A percentile compares a stretch with the other conserved stretches of the same genome.
Conservation (phyloP, 1,284 basidiomycete species). For the Leccinum pseudoinsigne region DNA sequence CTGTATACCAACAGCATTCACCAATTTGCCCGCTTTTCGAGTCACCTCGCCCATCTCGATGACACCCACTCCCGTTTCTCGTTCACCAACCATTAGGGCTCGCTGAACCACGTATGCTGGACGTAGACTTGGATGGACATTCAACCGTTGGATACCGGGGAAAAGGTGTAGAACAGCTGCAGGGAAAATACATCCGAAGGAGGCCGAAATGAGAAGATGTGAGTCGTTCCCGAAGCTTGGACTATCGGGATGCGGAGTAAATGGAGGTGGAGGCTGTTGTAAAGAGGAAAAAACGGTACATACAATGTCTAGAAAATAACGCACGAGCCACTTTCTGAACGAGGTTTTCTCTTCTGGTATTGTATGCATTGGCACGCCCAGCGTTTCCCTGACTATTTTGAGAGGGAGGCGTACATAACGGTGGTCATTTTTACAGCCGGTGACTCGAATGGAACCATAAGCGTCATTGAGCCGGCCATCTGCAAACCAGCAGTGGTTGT, state of each 20-base stretch:
- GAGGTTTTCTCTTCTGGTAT: conserved; percentile 57
- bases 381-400: conserved; percentile 39
- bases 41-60: conserved; percentile 46
- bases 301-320: conserved; percentile 11
- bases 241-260: conserved; percentile 31
- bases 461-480: no score
- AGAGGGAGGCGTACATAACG: conserved; percentile 11
- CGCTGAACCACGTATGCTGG: conserved; percentile 92
- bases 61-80: conserved; percentile 58
- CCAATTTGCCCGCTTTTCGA: conserved; percentile 39
- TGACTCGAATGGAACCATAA: no score
- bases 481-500: no score
- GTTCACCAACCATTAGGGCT: conserved; percentile 53
- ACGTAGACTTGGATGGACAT: conserved; percentile 91
- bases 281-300: conserved; percentile 16
- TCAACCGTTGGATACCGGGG: conserved; percentile 64
- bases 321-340: conserved; percentile 58
- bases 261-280: conserved; percentile 36
- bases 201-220: conserved; percentile 79
- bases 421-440: no score
- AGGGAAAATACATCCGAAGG: conserved; percentile 53
- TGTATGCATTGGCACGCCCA: conserved; percentile 51
- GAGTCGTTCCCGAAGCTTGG: conserved; percentile 26
- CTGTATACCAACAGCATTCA: conserved; percentile 52
- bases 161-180: conserved; percentile 57